A percentile compares a stretch with the other conserved stretches of the same genome.
Conservation (phyloP, 2,329 filamentous ascomycete species). For the Incumbomyces lentus region DNA sequence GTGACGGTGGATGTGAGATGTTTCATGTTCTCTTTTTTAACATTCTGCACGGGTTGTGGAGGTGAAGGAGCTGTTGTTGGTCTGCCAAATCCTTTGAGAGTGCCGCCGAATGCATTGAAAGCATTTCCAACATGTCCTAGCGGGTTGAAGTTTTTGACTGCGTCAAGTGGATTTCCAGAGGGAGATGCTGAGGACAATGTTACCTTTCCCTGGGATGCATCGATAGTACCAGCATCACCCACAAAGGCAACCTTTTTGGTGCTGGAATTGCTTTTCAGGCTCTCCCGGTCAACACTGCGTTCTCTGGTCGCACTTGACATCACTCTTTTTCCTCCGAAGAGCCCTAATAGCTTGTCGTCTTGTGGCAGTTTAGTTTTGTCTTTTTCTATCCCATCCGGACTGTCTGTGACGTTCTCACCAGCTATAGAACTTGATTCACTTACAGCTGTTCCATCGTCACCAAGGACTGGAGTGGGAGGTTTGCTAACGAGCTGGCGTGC, state of each 20-base stretch:
- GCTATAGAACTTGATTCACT: slow-evolving; percentile 45
- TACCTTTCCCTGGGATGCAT: slow-evolving; percentile 26
- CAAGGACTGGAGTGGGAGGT: slow-evolving; percentile 35
- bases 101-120: slow-evolving; percentile 41
- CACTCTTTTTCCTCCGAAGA: slow-evolving; percentile 57
- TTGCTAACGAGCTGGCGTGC: slow-evolving; percentile 72
- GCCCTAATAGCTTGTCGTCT: slow-evolving; percentile 58
- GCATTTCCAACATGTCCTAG: slow-evolving; percentile 54
- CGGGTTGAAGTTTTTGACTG: slow-evolving; percentile 73
- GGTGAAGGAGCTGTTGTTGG: slow-evolving; percentile 30
- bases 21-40: slow-evolving; percentile 26
- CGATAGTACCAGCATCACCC: slow-evolving; percentile 23
- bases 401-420: slow-evolving; percentile 26
- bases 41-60: slow-evolving; percentile 17
- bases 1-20: slow-evolving; percentile 10
- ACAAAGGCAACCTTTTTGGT: slow-evolving; percentile 48
- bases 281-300: slow-evolving; percentile 57
- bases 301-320: slow-evolving; percentile 46
- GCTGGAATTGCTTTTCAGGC: slow-evolving; percentile 50
- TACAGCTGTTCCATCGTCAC: slow-evolving; percentile 31
- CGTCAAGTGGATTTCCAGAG: slow-evolving; percentile 55
- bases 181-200: slow-evolving; percentile 22
- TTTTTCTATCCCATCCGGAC: slow-evolving; percentile 26
- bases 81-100: slow-evolving; percentile 65
- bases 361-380: slow-evolving; percentile 26